A percentile compares a stretch with the other conserved stretches of the same genome.
Evolutionary conservation across 1,284 basidiomycete genomes (phyloP).

Genomic region (Ustilago loliicola): DNA sequence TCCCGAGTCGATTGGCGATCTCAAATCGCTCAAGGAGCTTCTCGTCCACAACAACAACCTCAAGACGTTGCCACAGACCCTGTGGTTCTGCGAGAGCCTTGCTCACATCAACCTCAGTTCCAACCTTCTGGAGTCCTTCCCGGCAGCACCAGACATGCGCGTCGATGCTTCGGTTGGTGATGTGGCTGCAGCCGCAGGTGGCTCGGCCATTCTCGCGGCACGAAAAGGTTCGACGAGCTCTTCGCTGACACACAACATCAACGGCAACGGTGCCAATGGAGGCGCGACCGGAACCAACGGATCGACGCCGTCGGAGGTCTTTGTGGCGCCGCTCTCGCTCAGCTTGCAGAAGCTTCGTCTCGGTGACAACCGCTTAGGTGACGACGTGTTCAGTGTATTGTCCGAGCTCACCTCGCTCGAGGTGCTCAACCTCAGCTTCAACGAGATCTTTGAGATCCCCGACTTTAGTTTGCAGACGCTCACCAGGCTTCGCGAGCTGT

Average conservation of each 20-base stretch:
- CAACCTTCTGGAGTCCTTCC: slow-evolving; percentile 84
- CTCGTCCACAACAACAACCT: slow-evolving; percentile 95
- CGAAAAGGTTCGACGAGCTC: slow-evolving; percentile 68
- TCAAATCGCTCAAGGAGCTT: slow-evolving; percentile 82
- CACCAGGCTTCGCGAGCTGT: slow-evolving; percentile 82
- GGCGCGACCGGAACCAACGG: slow-evolving; percentile 11
- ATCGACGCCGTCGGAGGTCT: slow-evolving; percentile 39
- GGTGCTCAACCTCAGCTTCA: slow-evolving; percentile 93
- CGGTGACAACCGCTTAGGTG: slow-evolving; percentile 88
- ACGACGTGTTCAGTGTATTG: slow-evolving; percentile 84
- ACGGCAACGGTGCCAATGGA: slow-evolving; percentile 21
- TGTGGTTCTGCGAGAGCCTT: slow-evolving; percentile 89
- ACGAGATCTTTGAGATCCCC: slow-evolving; percentile 89
- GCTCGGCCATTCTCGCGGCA: slow-evolving; percentile 24
- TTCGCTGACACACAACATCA: slow-evolving; percentile 40
- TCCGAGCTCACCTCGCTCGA: slow-evolving; percentile 75
- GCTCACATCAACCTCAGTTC: slow-evolving; percentile 86
- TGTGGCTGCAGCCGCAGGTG: slow-evolving; percentile 5
- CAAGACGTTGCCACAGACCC: slow-evolving; percentile 78
- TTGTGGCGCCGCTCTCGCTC: slow-evolving; percentile 77
- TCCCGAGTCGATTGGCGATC: slow-evolving; percentile 81
- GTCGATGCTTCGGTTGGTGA: slow-evolving; percentile 12
- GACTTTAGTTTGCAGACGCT: slow-evolving; percentile 80
- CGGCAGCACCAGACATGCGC: slow-evolving; percentile 73
- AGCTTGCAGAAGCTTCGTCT: slow-evolving; percentile 84